Conservation (phyloP, 2,329 filamentous ascomycete genomes). For the Annulohypoxylon truncatum region DNA sequence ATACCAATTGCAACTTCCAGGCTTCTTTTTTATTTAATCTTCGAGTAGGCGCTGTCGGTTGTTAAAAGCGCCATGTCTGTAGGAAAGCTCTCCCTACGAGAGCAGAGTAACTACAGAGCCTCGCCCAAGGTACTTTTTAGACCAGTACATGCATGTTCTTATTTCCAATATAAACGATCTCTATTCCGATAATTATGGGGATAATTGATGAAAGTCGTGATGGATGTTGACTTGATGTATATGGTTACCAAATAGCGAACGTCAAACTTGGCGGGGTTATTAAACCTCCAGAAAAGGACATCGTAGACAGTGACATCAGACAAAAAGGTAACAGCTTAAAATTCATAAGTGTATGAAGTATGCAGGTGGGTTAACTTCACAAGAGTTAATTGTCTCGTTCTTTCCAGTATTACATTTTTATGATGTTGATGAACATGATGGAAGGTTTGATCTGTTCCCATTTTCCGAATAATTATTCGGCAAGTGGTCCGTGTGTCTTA, state of each 20-base stretch:
- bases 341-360: no score
- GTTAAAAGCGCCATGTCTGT: not conserved
- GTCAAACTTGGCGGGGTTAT: not conserved
- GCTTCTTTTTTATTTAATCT: not conserved
- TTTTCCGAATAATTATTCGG: not conserved
- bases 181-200: not conserved
- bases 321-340: no score
- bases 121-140: no score
- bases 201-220: not conserved
- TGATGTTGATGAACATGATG: not conserved
- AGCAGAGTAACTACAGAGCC: not conserved
- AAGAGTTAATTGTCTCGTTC: not conserved
- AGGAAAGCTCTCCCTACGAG: not conserved
- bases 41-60: not conserved
- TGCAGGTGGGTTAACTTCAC: no score
- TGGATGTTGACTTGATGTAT: not conserved
- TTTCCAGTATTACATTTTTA: not conserved
- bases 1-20: not conserved
- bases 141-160: not conserved
- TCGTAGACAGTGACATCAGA: no score
- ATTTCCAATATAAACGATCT: no score
- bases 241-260: not conserved
- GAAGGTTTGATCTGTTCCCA: not conserved
- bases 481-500: slow-evolving; percentile 29
- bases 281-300: not conserved